Evolutionary conservation across 148 eudicot genomes (phyloP).

Genomic region (Oxyria digyna): DNA sequence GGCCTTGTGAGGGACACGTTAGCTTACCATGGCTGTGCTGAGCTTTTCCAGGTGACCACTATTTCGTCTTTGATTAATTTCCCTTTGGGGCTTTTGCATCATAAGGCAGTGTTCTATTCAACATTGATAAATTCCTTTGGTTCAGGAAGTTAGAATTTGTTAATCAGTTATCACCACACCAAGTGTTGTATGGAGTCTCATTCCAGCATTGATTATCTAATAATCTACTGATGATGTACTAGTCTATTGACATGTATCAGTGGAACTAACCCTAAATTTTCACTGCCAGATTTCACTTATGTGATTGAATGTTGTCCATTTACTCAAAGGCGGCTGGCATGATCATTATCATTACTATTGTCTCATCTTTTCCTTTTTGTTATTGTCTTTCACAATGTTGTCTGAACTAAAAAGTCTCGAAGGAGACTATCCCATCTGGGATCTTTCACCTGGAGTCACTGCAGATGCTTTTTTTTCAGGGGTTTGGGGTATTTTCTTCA

Average conservation of each 20-base stretch:
- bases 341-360: not conserved
- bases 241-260: not conserved
- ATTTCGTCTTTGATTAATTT: not conserved
- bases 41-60: conserved; percentile 71
- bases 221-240: not conserved
- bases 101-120: not conserved
- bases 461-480: not conserved
- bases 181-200: not conserved
- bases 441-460: not conserved
- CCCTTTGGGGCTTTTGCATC: not conserved
- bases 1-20: conserved; percentile 75
- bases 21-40: conserved; percentile 95
- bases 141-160: not conserved
- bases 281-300: not conserved
- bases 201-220: not conserved
- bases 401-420: not conserved
- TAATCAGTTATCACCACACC: not conserved
- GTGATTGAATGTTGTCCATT: not conserved
- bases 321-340: not conserved
- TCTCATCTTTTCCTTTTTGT: not conserved
- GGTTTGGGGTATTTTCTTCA: not conserved
- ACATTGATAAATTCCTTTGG: not conserved
- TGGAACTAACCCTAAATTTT: not conserved
- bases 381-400: not conserved
- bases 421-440: not conserved